These are phyloP conservation scores for Neofusicoccum ribis DNA, from an alignment of 2,329 filamentous ascomycete genomes.

Conservation along the genomic window DNA sequence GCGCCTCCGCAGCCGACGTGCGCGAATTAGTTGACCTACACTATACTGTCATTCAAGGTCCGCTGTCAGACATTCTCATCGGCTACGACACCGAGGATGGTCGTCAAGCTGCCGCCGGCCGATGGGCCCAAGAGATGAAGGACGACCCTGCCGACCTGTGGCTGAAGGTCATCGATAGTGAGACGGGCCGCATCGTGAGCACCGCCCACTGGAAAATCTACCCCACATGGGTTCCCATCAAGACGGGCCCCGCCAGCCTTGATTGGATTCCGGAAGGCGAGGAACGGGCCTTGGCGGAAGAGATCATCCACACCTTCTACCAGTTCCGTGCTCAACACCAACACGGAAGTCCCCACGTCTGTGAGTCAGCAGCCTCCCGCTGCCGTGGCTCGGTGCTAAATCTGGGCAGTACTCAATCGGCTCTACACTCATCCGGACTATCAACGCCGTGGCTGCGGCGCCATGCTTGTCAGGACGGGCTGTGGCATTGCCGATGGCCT, in stretches of 20 bases:
- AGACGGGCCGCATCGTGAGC: constrained; percentile 29
- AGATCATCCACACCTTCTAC: not conserved
- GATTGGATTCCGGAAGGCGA: not conserved
- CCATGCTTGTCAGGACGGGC: constrained; percentile 41
- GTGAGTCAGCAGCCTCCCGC: not conserved
- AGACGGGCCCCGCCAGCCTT: not conserved
- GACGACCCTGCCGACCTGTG: constrained; percentile 29
- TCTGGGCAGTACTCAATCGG: constrained; percentile 33
- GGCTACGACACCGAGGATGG: constrained; percentile 2
- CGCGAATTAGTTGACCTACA: constrained; percentile 20
- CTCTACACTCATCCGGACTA: constrained; percentile 38
- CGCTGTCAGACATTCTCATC: constrained; percentile 20
- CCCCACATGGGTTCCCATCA: constrained; percentile 19
- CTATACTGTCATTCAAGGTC: constrained; percentile 19
- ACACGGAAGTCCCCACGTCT: constrained; percentile 3
- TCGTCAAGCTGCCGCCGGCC: constrained; percentile 14
- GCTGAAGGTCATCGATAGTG: constrained; percentile 31
- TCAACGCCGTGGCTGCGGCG: constrained; percentile 39
- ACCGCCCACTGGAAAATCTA: constrained; percentile 34
- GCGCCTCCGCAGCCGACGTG: constrained; percentile 20
- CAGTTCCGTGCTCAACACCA: constrained; percentile 7
- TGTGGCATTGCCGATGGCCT: constrained; percentile 34
- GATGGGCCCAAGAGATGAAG: constrained; percentile 22
- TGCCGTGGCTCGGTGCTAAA: not conserved
- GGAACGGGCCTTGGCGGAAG: not conserved